A percentile compares a stretch with the other conserved stretches of the same genome.
Evolutionary conservation across 2,329 filamentous ascomycete species (phyloP).

Genomic region (Drechslerella dactyloides): DNA sequence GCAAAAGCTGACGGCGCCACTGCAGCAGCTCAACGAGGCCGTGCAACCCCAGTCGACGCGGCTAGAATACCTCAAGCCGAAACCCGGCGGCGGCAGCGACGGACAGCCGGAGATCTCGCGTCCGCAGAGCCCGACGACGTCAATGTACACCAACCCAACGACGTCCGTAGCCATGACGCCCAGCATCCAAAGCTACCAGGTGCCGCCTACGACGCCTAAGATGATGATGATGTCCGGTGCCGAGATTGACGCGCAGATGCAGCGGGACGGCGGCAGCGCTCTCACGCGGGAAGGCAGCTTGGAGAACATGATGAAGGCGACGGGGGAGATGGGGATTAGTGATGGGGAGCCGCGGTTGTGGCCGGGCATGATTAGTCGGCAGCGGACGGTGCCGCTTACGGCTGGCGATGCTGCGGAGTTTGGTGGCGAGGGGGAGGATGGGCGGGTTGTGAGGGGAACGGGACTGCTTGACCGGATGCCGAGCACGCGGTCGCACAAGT

Average conservation of each 20-base stretch:
- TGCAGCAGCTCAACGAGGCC: conserved; percentile 20
- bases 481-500: conserved; percentile 10
- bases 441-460: conserved; percentile 20
- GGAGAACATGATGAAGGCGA: conserved; percentile 44
- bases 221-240: conserved; percentile 23
- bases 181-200: conserved; percentile 46
- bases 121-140: conserved; percentile 53
- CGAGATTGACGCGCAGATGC: conserved; percentile 22
- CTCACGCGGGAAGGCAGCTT: conserved; percentile 29
- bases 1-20: conserved; percentile 33
- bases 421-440: conserved; percentile 17
- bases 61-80: conserved; percentile 26
- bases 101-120: conserved; percentile 39
- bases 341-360: conserved; percentile 54
- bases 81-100: conserved; percentile 3
- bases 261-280: conserved; percentile 14
- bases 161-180: conserved; percentile 42
- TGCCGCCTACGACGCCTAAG: conserved; percentile 31
- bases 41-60: conserved; percentile 15
- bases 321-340: conserved; percentile 53
- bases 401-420: not conserved
- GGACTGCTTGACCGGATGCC: conserved; percentile 23
- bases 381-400: conserved; percentile 32
- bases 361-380: conserved; percentile 54
- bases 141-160: conserved; percentile 54